Evolutionary conservation across 148 eudicot genomes (phyloP).

Genomic region (Rhododendron molle): DNA sequence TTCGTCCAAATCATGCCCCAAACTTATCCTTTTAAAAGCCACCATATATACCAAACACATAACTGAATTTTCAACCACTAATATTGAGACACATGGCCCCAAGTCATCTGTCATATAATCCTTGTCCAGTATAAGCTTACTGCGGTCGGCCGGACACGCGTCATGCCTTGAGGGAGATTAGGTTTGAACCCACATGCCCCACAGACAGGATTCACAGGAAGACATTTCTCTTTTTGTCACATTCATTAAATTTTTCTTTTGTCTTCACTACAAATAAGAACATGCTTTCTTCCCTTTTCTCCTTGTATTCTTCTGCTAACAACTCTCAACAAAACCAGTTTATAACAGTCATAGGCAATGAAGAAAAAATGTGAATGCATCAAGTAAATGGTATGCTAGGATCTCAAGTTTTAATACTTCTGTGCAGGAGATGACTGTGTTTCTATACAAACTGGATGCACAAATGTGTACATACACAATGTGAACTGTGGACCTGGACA

Average conservation of each 20-base stretch:
- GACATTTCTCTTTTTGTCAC: slow-evolving; percentile 1
- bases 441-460: slow-evolving; percentile 89
- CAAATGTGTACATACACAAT: slow-evolving; percentile 68
- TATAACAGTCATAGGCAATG: neutral
- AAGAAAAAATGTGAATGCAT: neutral
- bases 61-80: neutral
- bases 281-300: neutral
- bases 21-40: neutral
- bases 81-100: neutral
- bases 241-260: slow-evolving; percentile 2
- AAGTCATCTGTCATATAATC: slow-evolving; percentile 10
- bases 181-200: slow-evolving; percentile 8
- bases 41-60: neutral
- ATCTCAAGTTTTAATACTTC: slow-evolving; percentile 7
- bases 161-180: neutral
- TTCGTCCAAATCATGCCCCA: slow-evolving; percentile 6
- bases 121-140: neutral
- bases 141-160: neutral
- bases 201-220: slow-evolving; percentile 4
- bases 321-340: neutral
- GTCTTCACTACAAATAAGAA: neutral
- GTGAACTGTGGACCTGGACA: slow-evolving; percentile 97
- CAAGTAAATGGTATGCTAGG: neutral
- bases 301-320: neutral
- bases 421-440: slow-evolving; percentile 92